phyloP scores from a whole-genome alignment of 495 filamentous ascomycete species.

The Ascodesmis nigricans region DNA sequence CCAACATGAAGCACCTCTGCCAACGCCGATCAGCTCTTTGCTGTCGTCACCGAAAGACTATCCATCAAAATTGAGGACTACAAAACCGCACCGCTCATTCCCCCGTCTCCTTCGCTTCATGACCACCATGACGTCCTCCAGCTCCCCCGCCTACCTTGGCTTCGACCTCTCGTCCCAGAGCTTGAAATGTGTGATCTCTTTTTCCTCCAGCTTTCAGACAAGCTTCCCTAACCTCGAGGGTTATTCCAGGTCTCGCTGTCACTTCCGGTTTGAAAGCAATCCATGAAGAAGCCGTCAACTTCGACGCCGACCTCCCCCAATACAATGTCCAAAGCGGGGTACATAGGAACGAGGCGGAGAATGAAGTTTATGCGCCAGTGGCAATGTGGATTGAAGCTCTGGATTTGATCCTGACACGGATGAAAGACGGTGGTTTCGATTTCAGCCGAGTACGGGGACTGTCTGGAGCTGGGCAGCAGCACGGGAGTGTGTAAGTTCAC shows the following conservation, averaged over 20 bases:
- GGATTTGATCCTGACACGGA: constrained; percentile 53
- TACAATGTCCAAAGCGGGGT: constrained; percentile 80
- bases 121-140: too few species aligned
- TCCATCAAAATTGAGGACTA: too few species aligned
- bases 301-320: constrained; percentile 49
- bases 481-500: constrained; percentile 56
- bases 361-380: constrained; percentile 79
- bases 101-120: too few species aligned
- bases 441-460: constrained; percentile 58
- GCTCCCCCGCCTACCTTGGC: constrained; percentile 54
- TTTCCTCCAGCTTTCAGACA: constrained; percentile 3
- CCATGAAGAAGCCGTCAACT: constrained; percentile 54
- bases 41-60: too few species aligned
- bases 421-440: constrained; percentile 52
- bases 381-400: constrained; percentile 87
- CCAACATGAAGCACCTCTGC: too few species aligned
- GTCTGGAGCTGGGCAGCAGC: constrained; percentile 85
- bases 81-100: too few species aligned
- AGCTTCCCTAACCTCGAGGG: constrained; percentile 4
- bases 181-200: constrained; percentile 44
- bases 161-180: constrained; percentile 96
- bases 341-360: constrained; percentile 49
- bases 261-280: constrained; percentile 55
- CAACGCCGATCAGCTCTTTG: too few species aligned
- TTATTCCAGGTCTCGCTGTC: constrained; percentile 43